Percentiles rank a stretch among this genome's conserved stretches.
phyloP scores from a whole-genome alignment of 116 monocot genomes.

The Papilionanthe hybrid region DNA sequence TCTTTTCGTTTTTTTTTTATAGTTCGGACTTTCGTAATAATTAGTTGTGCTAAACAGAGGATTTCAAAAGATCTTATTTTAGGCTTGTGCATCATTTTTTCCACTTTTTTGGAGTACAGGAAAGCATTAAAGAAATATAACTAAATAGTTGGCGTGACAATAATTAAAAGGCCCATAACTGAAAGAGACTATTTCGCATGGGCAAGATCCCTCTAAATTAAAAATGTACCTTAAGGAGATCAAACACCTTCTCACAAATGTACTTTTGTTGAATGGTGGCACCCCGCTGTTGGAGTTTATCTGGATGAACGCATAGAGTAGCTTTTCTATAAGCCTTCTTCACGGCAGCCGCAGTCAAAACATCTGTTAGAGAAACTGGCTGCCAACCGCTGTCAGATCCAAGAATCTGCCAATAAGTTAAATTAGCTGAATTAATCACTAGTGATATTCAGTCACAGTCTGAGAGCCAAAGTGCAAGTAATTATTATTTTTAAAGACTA shows the following conservation, averaged over 20 bases:
- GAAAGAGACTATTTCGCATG: neutral
- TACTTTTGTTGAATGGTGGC: constrained; percentile 94
- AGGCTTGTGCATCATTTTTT: neutral
- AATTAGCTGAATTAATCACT: neutral
- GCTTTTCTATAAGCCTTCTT: constrained; percentile 93
- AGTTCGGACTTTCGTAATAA: too few relatives aligned
- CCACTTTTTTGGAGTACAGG: neutral
- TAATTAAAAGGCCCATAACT: neutral
- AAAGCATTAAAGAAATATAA: neutral
- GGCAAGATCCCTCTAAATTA: neutral
- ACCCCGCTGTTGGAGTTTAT: constrained; percentile 93
- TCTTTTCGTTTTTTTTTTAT: too few relatives aligned
- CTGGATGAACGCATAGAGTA: constrained; percentile 98
- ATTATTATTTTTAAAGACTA: neutral
- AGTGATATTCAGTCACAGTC: neutral
- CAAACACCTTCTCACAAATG: constrained; percentile 95
- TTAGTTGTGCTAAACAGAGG: too few relatives aligned
- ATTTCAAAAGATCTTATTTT: too few relatives aligned
- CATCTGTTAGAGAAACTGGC: constrained; percentile 78
- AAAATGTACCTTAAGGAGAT: constrained; percentile 88
- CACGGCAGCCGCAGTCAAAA: constrained; percentile 75
- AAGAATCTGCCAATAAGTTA: constrained; percentile 61
- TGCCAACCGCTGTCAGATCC: constrained; percentile 96
- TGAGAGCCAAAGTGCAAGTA: neutral
- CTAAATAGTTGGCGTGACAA: neutral